Evolutionary conservation across 2,329 filamentous ascomycete species (phyloP), one percentile per base, ranked within the genome.

Genomic region (Septoria linicola): DNA sequence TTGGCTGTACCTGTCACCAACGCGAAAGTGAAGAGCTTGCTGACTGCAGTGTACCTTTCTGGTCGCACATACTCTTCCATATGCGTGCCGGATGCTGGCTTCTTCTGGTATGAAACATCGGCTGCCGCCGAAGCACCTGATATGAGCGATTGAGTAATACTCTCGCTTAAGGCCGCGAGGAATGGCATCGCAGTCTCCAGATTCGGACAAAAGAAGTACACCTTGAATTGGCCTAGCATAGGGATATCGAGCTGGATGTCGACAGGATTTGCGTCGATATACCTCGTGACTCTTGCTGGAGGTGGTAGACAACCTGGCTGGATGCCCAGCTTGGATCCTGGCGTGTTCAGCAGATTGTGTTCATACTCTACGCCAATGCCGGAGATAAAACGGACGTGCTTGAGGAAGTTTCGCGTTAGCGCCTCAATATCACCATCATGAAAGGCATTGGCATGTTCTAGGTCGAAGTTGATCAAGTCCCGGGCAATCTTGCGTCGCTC

Each of bases 191-290:
- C 76, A 25, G 75, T 67, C 48, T 76, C 73, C 2, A 88, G 74
- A 61, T 88, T 77, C 63, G 80, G 81, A 54, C 82, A 79, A 54
- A 91, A 79, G 54, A 90, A 77, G 67, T 87, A 89, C 39, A 89
- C 79, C 41, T 85, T 80, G 73, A 90, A 91, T 63, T 91, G 87
- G 20, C 87, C 84, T 4, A 90, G 73, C 69, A 89, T 80, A 1
- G 87, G 87, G 37, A 90, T 87, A 63, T 90, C 87, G 4, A 89
- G 80, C 65, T 91, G 85, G 21, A 90, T 73, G 60, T 90, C 84
- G 35, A 91, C 81, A 0, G 87, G 87, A 61, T 90, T 91, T 3
- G 86, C 83, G 68, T 91, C 87, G 44, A 89, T 80, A 64, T 85
- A 89, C 21, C 87, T 79, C 0, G 84, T 87, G 14, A 85, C 85